Conservation (phyloP, 768 basidiomycete species). For the Roridomyces roridus region DNA sequence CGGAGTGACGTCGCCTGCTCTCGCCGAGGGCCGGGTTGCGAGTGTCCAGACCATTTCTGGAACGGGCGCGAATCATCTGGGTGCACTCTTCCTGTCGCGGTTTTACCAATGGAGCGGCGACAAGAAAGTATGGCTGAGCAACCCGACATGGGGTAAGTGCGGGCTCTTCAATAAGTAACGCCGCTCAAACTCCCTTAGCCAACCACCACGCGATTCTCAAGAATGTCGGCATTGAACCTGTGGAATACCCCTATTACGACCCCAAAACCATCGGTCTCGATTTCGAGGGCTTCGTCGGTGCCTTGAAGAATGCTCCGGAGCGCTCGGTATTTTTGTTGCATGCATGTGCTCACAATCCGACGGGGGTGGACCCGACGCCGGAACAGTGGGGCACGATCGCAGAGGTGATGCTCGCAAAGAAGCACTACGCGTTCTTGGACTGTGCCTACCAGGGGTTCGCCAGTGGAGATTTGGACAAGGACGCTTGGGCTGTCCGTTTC, state of each 20-base stretch:
- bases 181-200: slow-evolving; percentile 46
- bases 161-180: slow-evolving; percentile 5
- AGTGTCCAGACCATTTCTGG: slow-evolving; percentile 95
- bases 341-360: slow-evolving; percentile 96
- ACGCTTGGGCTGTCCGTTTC: slow-evolving; percentile 90
- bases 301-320: slow-evolving; percentile 67
- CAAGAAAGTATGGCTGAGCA: slow-evolving; percentile 82
- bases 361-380: slow-evolving; percentile 90
- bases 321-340: slow-evolving; percentile 91
- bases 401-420: slow-evolving; percentile 69
- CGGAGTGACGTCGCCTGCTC: slow-evolving; percentile 70
- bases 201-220: slow-evolving; percentile 92
- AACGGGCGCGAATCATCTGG: slow-evolving; percentile 95
- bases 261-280: slow-evolving; percentile 89
- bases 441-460: slow-evolving; percentile 98
- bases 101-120: slow-evolving; percentile 79
- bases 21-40: slow-evolving; percentile 73
- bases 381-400: slow-evolving; percentile 88
- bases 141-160: slow-evolving; percentile 91
- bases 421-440: slow-evolving; percentile 93
- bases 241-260: slow-evolving; percentile 94
- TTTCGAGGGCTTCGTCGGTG: slow-evolving; percentile 66
- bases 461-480: slow-evolving; percentile 88
- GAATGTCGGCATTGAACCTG: slow-evolving; percentile 87
- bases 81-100: slow-evolving; percentile 81